These are phyloP conservation scores for Neurospora intermedia DNA, from an alignment of 495 filamentous ascomycete genomes.

Conservation along the genomic window DNA sequence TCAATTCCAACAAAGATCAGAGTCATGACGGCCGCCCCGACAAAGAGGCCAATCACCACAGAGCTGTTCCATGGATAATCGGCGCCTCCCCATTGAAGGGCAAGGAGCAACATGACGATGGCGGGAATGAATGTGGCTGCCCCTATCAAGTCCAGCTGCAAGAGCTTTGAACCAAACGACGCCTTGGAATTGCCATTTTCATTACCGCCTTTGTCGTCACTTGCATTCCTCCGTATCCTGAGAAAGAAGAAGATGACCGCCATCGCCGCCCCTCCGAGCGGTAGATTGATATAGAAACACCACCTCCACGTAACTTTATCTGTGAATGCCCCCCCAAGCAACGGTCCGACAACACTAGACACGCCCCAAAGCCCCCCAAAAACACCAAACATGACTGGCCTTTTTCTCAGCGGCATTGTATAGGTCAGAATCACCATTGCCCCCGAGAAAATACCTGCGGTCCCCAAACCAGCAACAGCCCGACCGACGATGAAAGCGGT, in stretches of 20 bases:
- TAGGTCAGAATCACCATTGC: too few relatives aligned
- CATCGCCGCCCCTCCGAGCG: slow-evolving; percentile 53
- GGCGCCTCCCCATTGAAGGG: slow-evolving; percentile 72
- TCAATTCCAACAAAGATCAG: slow-evolving; percentile 34
- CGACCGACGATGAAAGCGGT: too few relatives aligned
- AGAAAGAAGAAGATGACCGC: slow-evolving; percentile 44
- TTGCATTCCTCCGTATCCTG: slow-evolving; percentile 1
- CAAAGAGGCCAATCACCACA: slow-evolving; percentile 58
- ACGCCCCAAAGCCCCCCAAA: too few relatives aligned
- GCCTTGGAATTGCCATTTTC: too few relatives aligned
- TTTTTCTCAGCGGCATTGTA: too few relatives aligned
- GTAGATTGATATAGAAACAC: slow-evolving; percentile 74
- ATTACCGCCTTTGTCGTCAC: too few relatives aligned
- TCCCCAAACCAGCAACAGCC: too few relatives aligned
- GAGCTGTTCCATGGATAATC: slow-evolving; percentile 50
- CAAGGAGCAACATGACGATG: slow-evolving; percentile 60
- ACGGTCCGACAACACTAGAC: slow-evolving; percentile 9
- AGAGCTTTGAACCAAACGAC: too few relatives aligned
- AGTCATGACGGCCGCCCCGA: slow-evolving; percentile 50
- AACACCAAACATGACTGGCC: too few relatives aligned
- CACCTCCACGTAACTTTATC: slow-evolving; percentile 43
- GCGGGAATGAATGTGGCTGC: slow-evolving; percentile 54
- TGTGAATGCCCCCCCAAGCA: slow-evolving; percentile 21
- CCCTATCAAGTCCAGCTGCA: slow-evolving; percentile 56
- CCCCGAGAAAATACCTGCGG: too few relatives aligned